Evolutionary conservation across 148 eudicot genomes (phyloP).

Genomic region (Limonium bicolor): DNA sequence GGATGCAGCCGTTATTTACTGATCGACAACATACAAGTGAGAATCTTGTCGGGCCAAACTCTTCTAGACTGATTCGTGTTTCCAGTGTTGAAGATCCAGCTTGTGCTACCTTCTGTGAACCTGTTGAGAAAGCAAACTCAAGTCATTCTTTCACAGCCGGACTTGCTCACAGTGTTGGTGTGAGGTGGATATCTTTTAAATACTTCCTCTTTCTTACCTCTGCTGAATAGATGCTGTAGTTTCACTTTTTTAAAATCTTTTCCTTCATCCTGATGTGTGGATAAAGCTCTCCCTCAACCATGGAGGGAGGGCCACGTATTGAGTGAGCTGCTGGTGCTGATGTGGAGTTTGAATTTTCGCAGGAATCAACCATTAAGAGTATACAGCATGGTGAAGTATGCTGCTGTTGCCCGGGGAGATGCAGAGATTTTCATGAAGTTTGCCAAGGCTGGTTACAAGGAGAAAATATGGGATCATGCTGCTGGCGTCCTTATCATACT

Average conservation of each 20-base stretch:
- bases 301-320: too few relatives aligned
- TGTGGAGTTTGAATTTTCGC: slow-evolving; percentile 6
- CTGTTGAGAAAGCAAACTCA: slow-evolving; percentile 62
- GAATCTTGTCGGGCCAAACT: slow-evolving; percentile 31
- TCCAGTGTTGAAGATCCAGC: slow-evolving; percentile 74
- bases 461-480: slow-evolving; percentile 97
- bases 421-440: slow-evolving; percentile 90
- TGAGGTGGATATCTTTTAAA: slow-evolving; percentile 34
- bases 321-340: background rate
- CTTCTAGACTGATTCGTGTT: slow-evolving; percentile 38
- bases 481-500: slow-evolving; percentile 83
- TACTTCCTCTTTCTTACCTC: background rate
- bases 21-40: too few relatives aligned
- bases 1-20: slow-evolving; percentile 70
- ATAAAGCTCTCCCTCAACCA: too few relatives aligned
- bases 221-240: background rate
- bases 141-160: slow-evolving; percentile 77
- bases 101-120: slow-evolving; percentile 75
- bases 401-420: slow-evolving; percentile 89
- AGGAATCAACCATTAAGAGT: slow-evolving; percentile 81
- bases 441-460: slow-evolving; percentile 74
- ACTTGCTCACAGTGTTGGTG: slow-evolving; percentile 59
- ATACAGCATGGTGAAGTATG: slow-evolving; percentile 93
- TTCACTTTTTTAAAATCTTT: too few relatives aligned
- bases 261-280: background rate